A percentile compares a stretch with the other conserved stretches of the same genome.
phyloP scores from a whole-genome alignment of 331 rosid species.

The Rhamnella rubrinervis region DNA sequence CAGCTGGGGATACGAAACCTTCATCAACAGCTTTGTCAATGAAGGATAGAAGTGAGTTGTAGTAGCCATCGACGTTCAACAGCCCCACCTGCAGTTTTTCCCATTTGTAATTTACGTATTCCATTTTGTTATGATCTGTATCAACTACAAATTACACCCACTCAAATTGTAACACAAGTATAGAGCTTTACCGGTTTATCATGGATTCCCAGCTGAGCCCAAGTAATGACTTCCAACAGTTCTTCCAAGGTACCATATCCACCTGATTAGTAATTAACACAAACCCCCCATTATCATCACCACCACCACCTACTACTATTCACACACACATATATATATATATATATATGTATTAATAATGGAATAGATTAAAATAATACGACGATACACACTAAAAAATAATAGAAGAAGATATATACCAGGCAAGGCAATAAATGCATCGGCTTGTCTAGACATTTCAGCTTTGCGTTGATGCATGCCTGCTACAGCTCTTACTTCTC shows the following conservation, averaged over 20 bases:
- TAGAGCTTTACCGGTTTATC: conserved; percentile 66
- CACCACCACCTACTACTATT: too few species aligned
- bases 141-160: not conserved
- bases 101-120: not conserved
- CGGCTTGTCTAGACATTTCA: conserved; percentile 86
- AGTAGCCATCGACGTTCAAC: conserved; percentile 91
- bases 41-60: conserved; percentile 83
- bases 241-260: conserved; percentile 96
- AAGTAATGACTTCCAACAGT: conserved; percentile 79
- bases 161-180: not conserved
- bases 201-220: conserved; percentile 96
- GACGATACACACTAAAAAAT: too few species aligned
- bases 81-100: conserved; percentile 63
- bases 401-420: conserved; percentile 44
- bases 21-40: conserved; percentile 91
- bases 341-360: not conserved
- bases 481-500: conserved; percentile 79
- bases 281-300: too few species aligned
- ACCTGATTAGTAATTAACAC: conserved; percentile 37
- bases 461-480: conserved; percentile 97
- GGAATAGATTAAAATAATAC: too few species aligned
- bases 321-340: not conserved
- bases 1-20: conserved; percentile 81
- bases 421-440: conserved; percentile 87
- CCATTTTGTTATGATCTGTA: not conserved